These are phyloP conservation scores for Phalaenopsis equestris DNA, from an alignment of 106 monocot genomes.

Conservation along the genomic window DNA sequence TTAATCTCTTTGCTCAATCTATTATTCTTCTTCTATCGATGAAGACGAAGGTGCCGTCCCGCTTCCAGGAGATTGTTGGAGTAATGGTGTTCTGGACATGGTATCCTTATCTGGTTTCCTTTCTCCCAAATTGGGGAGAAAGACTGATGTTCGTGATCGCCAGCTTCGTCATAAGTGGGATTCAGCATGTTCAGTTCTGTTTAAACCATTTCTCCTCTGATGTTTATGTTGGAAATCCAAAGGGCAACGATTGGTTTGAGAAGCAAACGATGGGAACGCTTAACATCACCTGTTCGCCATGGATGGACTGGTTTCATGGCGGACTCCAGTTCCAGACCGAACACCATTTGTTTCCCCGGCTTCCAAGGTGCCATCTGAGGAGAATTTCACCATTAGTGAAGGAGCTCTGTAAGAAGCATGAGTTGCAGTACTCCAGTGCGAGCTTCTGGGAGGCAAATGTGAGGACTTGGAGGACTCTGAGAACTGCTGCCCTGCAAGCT, in stretches of 20 bases:
- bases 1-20: conserved; percentile 54
- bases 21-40: conserved; percentile 20
- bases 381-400: conserved; percentile 33
- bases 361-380: conserved; percentile 41
- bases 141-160: conserved; percentile 37
- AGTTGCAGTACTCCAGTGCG: conserved; percentile 20
- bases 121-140: conserved; percentile 43
- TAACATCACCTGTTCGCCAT: conserved; percentile 46
- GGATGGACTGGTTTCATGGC: conserved; percentile 82
- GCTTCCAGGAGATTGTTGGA: conserved; percentile 37
- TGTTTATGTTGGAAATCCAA: conserved; percentile 41
- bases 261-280: conserved; percentile 72
- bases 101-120: conserved; percentile 50
- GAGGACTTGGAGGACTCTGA: conserved; percentile 30
- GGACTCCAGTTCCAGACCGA: conserved; percentile 65
- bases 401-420: conserved; percentile 52
- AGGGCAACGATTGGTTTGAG: conserved; percentile 53
- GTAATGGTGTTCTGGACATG: conserved; percentile 40
- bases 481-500: conserved; percentile 48
- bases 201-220: conserved; percentile 42
- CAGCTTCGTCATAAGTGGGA: conserved; percentile 31
- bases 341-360: conserved; percentile 54
- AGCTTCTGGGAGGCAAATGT: conserved; percentile 40
- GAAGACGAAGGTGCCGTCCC: conserved; percentile 28
- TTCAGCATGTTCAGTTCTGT: conserved; percentile 60